A percentile compares a stretch with the other conserved stretches of the same genome.
Evolutionary conservation across 2,329 filamentous ascomycete genomes (phyloP).

Genomic region (Plenodomus biglobosus): DNA sequence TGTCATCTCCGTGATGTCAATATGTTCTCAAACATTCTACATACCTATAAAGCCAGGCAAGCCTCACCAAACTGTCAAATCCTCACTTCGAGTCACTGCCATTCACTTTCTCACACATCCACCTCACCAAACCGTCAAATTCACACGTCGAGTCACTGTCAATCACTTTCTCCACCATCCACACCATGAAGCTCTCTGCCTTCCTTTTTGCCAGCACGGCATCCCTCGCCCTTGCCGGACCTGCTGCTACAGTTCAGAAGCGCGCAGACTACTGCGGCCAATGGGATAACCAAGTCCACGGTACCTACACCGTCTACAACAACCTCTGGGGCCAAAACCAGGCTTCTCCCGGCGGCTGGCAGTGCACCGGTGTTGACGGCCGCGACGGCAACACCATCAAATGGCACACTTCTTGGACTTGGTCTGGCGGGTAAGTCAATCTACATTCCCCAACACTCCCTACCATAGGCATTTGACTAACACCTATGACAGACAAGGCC

Average conservation of each 20-base stretch:
- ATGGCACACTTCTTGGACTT: constrained; percentile 51
- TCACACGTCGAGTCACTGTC: no score
- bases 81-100: not conserved
- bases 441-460: not conserved
- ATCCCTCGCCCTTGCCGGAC: constrained; percentile 32
- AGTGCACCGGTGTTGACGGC: constrained; percentile 50
- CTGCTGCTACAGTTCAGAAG: constrained; percentile 31
- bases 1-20: constrained; percentile 7
- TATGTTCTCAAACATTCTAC: constrained; percentile 8
- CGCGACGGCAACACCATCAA: constrained; percentile 42
- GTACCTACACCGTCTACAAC: constrained; percentile 41
- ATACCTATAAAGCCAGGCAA: constrained; percentile 15
- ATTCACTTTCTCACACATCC: not conserved
- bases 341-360: constrained; percentile 50
- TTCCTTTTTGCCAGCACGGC: constrained; percentile 30
- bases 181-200: constrained; percentile 37
- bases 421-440: constrained; percentile 44
- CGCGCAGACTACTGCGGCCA: constrained; percentile 39
- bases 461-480: constrained; percentile 8
- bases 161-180: not conserved
- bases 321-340: constrained; percentile 49
- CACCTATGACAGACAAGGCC: constrained; percentile 17
- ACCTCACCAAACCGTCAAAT: not conserved
- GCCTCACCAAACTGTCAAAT: constrained; percentile 1
- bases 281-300: constrained; percentile 32